These are phyloP conservation scores for Backusella morwellensis DNA, from an alignment of 192 early-diverging fungal genomes.

Conservation along the genomic window DNA sequence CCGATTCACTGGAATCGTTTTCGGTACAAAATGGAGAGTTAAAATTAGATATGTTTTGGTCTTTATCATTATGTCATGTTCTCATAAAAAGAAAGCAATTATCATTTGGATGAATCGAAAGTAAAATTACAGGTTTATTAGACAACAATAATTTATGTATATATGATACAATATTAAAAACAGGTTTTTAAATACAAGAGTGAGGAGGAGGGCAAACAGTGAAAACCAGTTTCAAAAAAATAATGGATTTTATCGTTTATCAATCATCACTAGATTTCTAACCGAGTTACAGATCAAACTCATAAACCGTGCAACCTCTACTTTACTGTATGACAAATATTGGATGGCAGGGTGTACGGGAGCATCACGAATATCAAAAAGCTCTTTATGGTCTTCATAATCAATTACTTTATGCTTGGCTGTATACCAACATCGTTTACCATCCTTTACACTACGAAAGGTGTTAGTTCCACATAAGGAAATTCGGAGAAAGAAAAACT, in stretches of 20 bases:
- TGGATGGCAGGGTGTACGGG: background rate
- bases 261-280: background rate
- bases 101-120: background rate
- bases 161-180: background rate
- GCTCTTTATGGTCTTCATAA: background rate
- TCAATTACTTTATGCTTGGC: background rate
- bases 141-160: background rate
- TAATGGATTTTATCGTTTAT: background rate
- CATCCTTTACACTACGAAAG: too few species aligned
- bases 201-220: background rate
- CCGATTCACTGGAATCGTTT: background rate
- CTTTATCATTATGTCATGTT: background rate
- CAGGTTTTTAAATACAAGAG: background rate
- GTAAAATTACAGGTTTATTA: background rate
- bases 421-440: background rate
- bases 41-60: background rate
- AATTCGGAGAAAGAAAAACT: too few species aligned
- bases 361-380: constrained; percentile 1
- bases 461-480: too few species aligned
- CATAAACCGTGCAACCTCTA: background rate
- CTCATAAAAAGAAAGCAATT: background rate
- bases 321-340: background rate
- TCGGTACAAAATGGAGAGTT: background rate
- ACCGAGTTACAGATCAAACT: background rate
- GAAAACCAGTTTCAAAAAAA: background rate